phyloP scores from a whole-genome alignment of 2,329 filamentous ascomycete genomes.

The Paecilomyces sp. region DNA sequence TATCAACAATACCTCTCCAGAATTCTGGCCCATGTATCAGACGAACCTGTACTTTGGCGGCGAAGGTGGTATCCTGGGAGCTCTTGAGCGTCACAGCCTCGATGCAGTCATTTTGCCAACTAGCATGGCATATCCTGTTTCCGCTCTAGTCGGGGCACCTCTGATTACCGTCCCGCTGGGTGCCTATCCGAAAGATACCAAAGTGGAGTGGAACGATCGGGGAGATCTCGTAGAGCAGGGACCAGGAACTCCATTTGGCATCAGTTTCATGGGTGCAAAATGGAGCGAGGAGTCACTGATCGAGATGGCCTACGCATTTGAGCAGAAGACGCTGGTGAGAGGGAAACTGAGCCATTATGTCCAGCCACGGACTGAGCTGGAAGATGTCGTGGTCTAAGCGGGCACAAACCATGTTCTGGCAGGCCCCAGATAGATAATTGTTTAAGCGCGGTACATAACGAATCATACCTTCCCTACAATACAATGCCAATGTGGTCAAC shows the following conservation, averaged over 20 bases:
- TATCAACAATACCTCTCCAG: conserved; percentile 50
- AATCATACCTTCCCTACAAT: too few relatives aligned
- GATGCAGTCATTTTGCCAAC: conserved; percentile 59
- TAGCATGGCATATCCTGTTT: conserved; percentile 37
- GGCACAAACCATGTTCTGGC: neutral
- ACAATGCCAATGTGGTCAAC: too few relatives aligned
- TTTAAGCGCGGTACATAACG: too few relatives aligned
- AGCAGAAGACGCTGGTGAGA: conserved; percentile 51
- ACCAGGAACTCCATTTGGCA: conserved; percentile 54
- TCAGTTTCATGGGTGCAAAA: conserved; percentile 54
- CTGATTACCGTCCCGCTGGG: conserved; percentile 59
- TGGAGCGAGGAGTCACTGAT: conserved; percentile 59
- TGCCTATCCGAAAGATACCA: conserved; percentile 43
- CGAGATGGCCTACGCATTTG: conserved; percentile 61
- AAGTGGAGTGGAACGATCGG: conserved; percentile 38
- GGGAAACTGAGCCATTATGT: conserved; percentile 43
- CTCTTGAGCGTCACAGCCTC: conserved; percentile 49
- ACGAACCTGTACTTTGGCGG: conserved; percentile 48
- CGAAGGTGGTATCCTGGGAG: conserved; percentile 54
- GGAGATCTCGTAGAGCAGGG: conserved; percentile 47
- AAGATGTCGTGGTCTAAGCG: conserved; percentile 27
- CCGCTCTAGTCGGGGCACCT: conserved; percentile 53
- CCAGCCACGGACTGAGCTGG: conserved; percentile 42
- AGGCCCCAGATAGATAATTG: too few relatives aligned
- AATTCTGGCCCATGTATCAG: conserved; percentile 54